These are phyloP conservation scores for Talaromyces sp. DNA, from an alignment of 2,329 filamentous ascomycete genomes.

Conservation along the genomic window DNA sequence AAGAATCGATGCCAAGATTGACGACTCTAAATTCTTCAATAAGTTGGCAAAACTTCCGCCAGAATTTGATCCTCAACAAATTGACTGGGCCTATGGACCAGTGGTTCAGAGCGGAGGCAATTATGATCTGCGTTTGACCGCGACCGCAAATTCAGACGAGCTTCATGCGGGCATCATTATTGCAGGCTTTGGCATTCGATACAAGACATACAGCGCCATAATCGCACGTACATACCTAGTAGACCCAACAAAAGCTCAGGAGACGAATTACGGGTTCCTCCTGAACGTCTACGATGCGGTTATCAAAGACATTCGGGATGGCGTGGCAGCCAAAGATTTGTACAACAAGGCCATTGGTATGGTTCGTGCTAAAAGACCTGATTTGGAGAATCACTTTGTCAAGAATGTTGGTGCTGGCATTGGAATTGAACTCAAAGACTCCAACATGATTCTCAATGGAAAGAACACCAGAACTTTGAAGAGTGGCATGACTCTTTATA, in stretches of 20 bases:
- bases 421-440: slow-evolving; percentile 85
- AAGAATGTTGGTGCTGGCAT: slow-evolving; percentile 91
- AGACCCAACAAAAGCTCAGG: slow-evolving; percentile 93
- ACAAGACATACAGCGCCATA: slow-evolving; percentile 91
- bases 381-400: slow-evolving; percentile 89
- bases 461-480: slow-evolving; percentile 82
- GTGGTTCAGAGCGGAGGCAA: slow-evolving; percentile 93
- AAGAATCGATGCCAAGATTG: slow-evolving; percentile 85
- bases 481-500: slow-evolving; percentile 93
- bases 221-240: slow-evolving; percentile 94
- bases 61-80: slow-evolving; percentile 80
- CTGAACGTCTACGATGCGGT: slow-evolving; percentile 81
- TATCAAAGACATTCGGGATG: slow-evolving; percentile 85
- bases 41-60: slow-evolving; percentile 74
- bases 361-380: slow-evolving; percentile 86
- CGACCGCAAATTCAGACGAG: slow-evolving; percentile 74
- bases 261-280: slow-evolving; percentile 88
- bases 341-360: slow-evolving; percentile 81
- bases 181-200: slow-evolving; percentile 84
- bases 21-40: slow-evolving; percentile 91
- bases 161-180: slow-evolving; percentile 92
- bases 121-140: slow-evolving; percentile 81
- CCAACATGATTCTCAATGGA: slow-evolving; percentile 75
- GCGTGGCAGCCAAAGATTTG: slow-evolving; percentile 79
- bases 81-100: slow-evolving; percentile 91